Conservation (phyloP, 2,329 filamentous ascomycete species). For the Rutstroemia sp. region DNA sequence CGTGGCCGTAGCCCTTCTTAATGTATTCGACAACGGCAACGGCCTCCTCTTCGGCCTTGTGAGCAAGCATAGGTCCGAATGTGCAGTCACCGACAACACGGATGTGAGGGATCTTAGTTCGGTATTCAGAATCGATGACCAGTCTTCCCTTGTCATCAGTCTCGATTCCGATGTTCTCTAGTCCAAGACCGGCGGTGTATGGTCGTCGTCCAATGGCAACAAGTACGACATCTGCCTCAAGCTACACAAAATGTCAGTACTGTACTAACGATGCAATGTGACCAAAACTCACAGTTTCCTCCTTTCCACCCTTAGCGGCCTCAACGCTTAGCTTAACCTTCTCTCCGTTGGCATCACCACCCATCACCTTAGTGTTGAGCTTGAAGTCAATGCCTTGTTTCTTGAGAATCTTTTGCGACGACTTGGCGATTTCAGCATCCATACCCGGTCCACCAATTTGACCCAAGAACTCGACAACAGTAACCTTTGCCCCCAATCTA, state of each 20-base stretch:
- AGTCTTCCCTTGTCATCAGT: constrained; percentile 89
- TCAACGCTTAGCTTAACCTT: constrained; percentile 79
- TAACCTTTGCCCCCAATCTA: constrained; percentile 85
- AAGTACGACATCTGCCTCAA: constrained; percentile 91
- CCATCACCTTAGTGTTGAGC: constrained; percentile 88
- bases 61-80: constrained; percentile 97
- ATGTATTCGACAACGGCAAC: constrained; percentile 95
- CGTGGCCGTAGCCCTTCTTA: constrained; percentile 94
- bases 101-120: constrained; percentile 95
- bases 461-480: constrained; percentile 90
- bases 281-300: constrained; percentile 63
- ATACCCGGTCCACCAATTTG: constrained; percentile 98
- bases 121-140: constrained; percentile 97
- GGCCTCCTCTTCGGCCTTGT: constrained; percentile 98
- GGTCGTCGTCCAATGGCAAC: constrained; percentile 94
- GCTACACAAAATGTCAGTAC: constrained; percentile 38
- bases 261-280: constrained; percentile 5
- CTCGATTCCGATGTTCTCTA: constrained; percentile 91
- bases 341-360: constrained; percentile 73
- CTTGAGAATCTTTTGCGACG: constrained; percentile 81
- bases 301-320: constrained; percentile 92
- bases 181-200: constrained; percentile 83
- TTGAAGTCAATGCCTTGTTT: constrained; percentile 99
- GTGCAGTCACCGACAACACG: constrained; percentile 94
- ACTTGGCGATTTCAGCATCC: constrained; percentile 90